Base-by-base conservation (phyloP, 805 yeast genomes). In the Brettanomyces anomalus region DNA sequence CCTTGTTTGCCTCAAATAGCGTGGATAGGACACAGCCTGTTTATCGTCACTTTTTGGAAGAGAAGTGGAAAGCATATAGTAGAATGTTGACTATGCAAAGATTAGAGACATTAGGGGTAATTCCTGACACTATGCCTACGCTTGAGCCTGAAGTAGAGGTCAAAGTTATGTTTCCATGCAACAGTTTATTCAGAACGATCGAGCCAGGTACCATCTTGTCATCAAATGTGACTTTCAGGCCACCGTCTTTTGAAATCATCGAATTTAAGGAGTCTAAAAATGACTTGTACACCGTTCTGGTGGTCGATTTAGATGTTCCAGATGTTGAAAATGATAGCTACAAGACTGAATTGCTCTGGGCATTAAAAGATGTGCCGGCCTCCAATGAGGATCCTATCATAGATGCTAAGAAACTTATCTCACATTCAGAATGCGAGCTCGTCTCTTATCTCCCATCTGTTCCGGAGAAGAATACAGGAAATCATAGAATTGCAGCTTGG, bases 41-140 rank as follows among this genome's bases (percentile, higher is more conserved):
- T n/a, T 89, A 79, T 65, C 77, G 96, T 59, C 65, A 76, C 40
- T 67, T 77, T 49, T 75, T 85, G 46, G 67, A 76, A 52, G 65
- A 80, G 47, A 75, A 81, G 49, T 90, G 97, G 97, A 75, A 78
- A 58, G 53, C 62, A 13, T 70, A 79, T 48, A 80, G 76, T 36
- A 76, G 77, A 62, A 83, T 87, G 85, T 58, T 86, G 41, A 68
- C 81, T 42, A 86, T 93, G 93, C 97, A 93, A 67, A 79, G 97
- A 67, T 64, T 93, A 42, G 98, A 93, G 65, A 79, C 83, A 44
- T 66, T 87, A 51, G 74, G 74, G 36, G 86, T 86, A 36, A 85
- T 93, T 46, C 98, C 98, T 14, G 98, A 93, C 59, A 89, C 97
- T 3, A 59, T 93, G 61, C 93, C 97, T 21, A 88, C 97, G 2